These are phyloP conservation scores for Aspergillus indologenus DNA, from an alignment of 495 filamentous ascomycete species.

Conservation along the genomic window DNA sequence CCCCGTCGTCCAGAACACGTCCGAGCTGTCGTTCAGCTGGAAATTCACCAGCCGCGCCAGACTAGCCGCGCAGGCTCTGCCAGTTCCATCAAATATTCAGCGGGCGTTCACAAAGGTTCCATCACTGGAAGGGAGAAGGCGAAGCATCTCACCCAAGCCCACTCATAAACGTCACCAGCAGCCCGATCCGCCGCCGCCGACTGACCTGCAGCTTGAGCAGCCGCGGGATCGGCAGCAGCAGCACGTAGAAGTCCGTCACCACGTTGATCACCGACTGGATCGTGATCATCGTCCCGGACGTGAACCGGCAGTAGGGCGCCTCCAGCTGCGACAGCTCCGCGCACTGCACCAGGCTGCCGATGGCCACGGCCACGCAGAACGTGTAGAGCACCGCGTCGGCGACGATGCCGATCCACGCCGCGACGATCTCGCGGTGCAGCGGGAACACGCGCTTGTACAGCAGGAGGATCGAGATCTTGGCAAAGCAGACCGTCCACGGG, in stretches of 20 bases:
- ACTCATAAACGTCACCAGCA: constrained; percentile 5
- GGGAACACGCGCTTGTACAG: constrained; percentile 8
- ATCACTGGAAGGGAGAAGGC: too few relatives aligned
- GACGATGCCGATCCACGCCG: constrained; percentile 6
- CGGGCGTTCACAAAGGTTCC: too few relatives aligned
- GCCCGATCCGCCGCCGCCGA: background rate
- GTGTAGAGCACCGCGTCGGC: constrained; percentile 1
- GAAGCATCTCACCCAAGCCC: constrained; percentile 3
- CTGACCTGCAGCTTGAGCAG: constrained; percentile 5
- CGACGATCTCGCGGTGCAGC: background rate
- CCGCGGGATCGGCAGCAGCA: constrained; percentile 11
- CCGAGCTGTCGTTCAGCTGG: background rate
- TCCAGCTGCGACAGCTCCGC: background rate
- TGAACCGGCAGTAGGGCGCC: background rate
- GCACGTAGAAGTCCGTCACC: constrained; percentile 11
- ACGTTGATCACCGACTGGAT: constrained; percentile 10
- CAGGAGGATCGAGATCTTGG: constrained; percentile 9
- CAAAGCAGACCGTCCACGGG: constrained; percentile 8
- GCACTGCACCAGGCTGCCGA: constrained; percentile 7
- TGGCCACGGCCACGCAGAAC: constrained; percentile 1
- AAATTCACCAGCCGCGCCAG: constrained; percentile 5
- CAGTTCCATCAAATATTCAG: background rate
- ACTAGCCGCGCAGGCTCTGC: constrained; percentile 7
- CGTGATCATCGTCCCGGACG: background rate
- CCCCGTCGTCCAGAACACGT: constrained; percentile 2